phyloP scores from a whole-genome alignment of 2,329 filamentous ascomycete species.

The Penicillium digitatum region DNA sequence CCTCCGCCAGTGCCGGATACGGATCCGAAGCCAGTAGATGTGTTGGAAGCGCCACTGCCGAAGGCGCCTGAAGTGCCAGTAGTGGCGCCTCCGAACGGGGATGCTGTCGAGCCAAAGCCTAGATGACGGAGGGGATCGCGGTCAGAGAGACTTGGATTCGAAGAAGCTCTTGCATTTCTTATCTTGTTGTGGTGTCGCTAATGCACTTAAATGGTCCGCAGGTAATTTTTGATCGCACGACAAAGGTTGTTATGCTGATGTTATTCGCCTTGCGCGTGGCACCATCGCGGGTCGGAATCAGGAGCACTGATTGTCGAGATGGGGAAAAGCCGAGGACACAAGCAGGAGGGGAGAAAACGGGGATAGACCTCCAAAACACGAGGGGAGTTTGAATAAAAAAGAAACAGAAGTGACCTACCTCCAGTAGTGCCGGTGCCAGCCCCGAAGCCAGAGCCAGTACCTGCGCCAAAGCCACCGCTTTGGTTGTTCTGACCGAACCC shows the following conservation, averaged over 20 bases:
- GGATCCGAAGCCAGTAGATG: slow-evolving; percentile 37
- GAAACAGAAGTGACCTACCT: slow-evolving; percentile 32
- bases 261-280: slow-evolving; percentile 21
- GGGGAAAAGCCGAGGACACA: slow-evolving; percentile 17
- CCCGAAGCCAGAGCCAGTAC: slow-evolving; percentile 37
- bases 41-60: slow-evolving; percentile 30
- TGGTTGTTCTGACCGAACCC: slow-evolving; percentile 59
- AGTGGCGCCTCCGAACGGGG: slow-evolving; percentile 36
- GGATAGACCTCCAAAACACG: slow-evolving; percentile 7
- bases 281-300: slow-evolving; percentile 30
- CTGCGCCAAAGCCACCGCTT: slow-evolving; percentile 42
- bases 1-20: slow-evolving; percentile 35
- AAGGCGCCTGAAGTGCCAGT: slow-evolving; percentile 30
- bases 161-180: slow-evolving; percentile 29
- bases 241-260: slow-evolving; percentile 11
- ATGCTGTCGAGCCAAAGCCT: slow-evolving; percentile 41
- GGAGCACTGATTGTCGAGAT: slow-evolving; percentile 24
- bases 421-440: slow-evolving; percentile 29
- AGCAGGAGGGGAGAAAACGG: slow-evolving; percentile 2
- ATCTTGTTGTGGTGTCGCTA: slow-evolving; percentile 30
- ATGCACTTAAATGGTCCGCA: slow-evolving; percentile 26
- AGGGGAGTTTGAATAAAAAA: neutral
- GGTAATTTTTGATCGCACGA: slow-evolving; percentile 9
- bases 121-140: slow-evolving; percentile 35
- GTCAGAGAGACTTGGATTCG: slow-evolving; percentile 38